phyloP scores from a whole-genome alignment of 495 filamentous ascomycete species.

The Hypoxylon crocopeplum region DNA sequence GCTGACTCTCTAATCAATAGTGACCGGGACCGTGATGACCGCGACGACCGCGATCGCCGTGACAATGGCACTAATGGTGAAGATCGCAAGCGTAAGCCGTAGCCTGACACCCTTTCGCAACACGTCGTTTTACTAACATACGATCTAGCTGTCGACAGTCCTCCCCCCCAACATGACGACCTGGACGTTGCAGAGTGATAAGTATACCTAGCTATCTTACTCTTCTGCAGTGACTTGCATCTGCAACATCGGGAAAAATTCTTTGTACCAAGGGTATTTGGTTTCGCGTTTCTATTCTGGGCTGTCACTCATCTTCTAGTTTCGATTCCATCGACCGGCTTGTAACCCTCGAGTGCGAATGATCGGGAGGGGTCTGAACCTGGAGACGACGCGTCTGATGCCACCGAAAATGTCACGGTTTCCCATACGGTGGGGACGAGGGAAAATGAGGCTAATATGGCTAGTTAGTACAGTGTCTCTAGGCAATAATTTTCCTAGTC shows the following conservation, averaged over 20 bases:
- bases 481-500: slow-evolving; percentile 11
- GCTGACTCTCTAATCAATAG: slow-evolving; percentile 34
- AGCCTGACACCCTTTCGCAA: slow-evolving; percentile 13
- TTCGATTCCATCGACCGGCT: slow-evolving; percentile 41
- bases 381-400: slow-evolving; percentile 16
- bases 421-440: slow-evolving; percentile 1
- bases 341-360: slow-evolving; percentile 11
- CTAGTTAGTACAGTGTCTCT: slow-evolving; percentile 17
- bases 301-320: slow-evolving; percentile 44
- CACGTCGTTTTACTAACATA: slow-evolving; percentile 30
- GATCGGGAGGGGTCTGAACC: slow-evolving; percentile 11
- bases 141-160: slow-evolving; percentile 69
- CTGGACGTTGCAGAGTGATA: slow-evolving; percentile 90
- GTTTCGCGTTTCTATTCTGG: slow-evolving; percentile 40
- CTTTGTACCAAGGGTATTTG: slow-evolving; percentile 39
- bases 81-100: slow-evolving; percentile 82
- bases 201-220: slow-evolving; percentile 28
- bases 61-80: slow-evolving; percentile 77
- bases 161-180: slow-evolving; percentile 89
- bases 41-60: slow-evolving; percentile 61
- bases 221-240: slow-evolving; percentile 22
- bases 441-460: slow-evolving; percentile 7
- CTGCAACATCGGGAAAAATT: slow-evolving; percentile 19
- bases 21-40: slow-evolving; percentile 65
- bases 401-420: slow-evolving; percentile 11